These are phyloP conservation scores for Podospora appendiculata DNA, from an alignment of 495 filamentous ascomycete genomes.

Conservation along the genomic window DNA sequence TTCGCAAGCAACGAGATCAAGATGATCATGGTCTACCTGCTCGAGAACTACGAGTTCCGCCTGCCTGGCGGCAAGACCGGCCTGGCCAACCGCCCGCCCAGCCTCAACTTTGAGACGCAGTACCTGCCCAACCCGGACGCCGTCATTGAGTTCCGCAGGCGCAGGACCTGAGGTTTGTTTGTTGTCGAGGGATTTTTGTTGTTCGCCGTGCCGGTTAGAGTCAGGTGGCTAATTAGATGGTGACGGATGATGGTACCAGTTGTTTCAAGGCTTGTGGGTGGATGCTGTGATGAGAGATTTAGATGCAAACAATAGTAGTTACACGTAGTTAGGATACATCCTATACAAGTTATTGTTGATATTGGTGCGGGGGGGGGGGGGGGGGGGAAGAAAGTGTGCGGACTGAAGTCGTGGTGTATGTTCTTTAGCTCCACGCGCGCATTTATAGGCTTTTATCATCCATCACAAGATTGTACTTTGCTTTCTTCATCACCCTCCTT, in stretches of 20 bases:
- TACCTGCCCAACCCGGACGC: not conserved
- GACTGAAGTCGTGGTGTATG: too few relatives aligned
- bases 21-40: constrained; percentile 31
- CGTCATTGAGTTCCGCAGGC: not conserved
- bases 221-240: not conserved
- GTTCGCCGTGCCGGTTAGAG: too few relatives aligned
- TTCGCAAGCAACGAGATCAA: constrained; percentile 43
- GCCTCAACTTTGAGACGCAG: not conserved
- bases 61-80: not conserved
- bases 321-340: too few relatives aligned
- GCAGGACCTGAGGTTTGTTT: not conserved
- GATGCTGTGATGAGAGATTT: not conserved
- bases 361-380: too few relatives aligned
- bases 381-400: too few relatives aligned
- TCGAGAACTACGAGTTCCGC: constrained; percentile 37
- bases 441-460: too few relatives aligned
- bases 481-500: too few relatives aligned
- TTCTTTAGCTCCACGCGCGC: too few relatives aligned
- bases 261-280: not conserved
- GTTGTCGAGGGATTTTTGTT: too few relatives aligned
- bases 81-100: not conserved
- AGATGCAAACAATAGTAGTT: not conserved
- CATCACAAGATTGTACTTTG: too few relatives aligned
- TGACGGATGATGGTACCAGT: not conserved
- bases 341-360: too few relatives aligned